Percentiles rank a stretch among this genome's conserved stretches.
These are phyloP conservation scores for Gyromitra esculenta DNA, from an alignment of 2,329 filamentous ascomycete species.

Conservation along the genomic window DNA sequence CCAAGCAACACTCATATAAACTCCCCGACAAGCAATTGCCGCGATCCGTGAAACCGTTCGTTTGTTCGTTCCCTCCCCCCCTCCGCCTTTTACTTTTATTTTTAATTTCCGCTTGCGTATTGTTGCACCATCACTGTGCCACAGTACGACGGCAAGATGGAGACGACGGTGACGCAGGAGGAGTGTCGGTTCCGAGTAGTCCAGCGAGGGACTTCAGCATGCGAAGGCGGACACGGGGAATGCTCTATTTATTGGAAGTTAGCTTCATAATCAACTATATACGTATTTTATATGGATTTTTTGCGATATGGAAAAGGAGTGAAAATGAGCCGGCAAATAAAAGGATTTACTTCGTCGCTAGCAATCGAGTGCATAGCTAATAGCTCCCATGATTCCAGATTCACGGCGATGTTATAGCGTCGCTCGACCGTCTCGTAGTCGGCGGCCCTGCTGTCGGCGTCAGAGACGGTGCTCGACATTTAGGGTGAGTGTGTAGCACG, in stretches of 20 bases:
- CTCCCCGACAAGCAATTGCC: slow-evolving; percentile 28
- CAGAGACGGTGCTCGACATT: slow-evolving; percentile 52
- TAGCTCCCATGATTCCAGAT: slow-evolving; percentile 56
- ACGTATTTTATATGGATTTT: neutral
- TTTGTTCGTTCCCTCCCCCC: neutral
- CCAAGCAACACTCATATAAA: slow-evolving; percentile 23
- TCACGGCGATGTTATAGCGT: slow-evolving; percentile 54
- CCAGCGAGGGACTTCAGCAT: slow-evolving; percentile 56
- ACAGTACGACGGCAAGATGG: slow-evolving; percentile 38
- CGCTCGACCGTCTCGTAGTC: slow-evolving; percentile 55
- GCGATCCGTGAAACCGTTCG: slow-evolving; percentile 22
- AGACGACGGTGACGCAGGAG: slow-evolving; percentile 46
- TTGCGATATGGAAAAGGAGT: neutral
- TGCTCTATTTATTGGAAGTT: slow-evolving; percentile 47
- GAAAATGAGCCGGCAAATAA: slow-evolving; percentile 11
- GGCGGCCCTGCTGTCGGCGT: slow-evolving; percentile 48
- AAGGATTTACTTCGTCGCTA: slow-evolving; percentile 48
- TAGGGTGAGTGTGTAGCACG: neutral
- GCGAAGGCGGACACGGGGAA: slow-evolving; percentile 54
- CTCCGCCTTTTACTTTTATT: neutral
- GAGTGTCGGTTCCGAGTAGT: slow-evolving; percentile 44
- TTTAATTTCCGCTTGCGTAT: slow-evolving; percentile 11
- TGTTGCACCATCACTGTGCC: slow-evolving; percentile 23
- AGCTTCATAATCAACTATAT: neutral
- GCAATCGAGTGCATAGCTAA: slow-evolving; percentile 56